Evolutionary conservation across 345 rosid species (phyloP), one percentile per base, ranked within the genome.

Genomic region (Stellera chamaejasme): DNA sequence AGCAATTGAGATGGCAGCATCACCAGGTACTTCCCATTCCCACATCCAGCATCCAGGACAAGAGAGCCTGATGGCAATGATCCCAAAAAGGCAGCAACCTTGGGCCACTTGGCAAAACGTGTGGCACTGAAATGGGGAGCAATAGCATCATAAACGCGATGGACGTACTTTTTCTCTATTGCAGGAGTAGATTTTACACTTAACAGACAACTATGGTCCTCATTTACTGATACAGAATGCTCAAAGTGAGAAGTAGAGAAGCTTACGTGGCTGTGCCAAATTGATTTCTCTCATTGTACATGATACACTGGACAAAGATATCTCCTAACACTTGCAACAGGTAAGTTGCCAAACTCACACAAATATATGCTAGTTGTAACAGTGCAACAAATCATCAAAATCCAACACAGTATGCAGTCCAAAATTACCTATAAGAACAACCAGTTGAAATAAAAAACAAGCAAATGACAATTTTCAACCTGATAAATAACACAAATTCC

Each of bases 71-170:
- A 62, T 55, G 92, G 83, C 71, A 88, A 67, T 3, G 95, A 75
- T 43, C 72, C 77, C 49, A 92, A 72, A 65, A 92, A 92, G n/a
- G 79, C 67, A 6, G 98, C 87, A 12, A 92, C 96, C 69, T 85
- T 92, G 10, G 95, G 98, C 98, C 96, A 92, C 69, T 85, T 92
- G 0, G 98, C 90, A 25, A 82, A 92, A 62, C 98, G 72, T 16
- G 98, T 92, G 43, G 96, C 75, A 68, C 98, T 92, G 66, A 88
- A 92, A 74, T 92, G 98, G 2, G 95, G 96, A 50, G 98, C 96
- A 36, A 92, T 88, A 11, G 95, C 96, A 62, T 92, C 95, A 56
- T 92, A 92, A 61, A 92, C 88, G 9, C 62, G 77, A 66, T 88
- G 96, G 50, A 92, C 96, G 59, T 84, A 85, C 75, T 88, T 88